Percentiles rank a stretch among this genome's conserved stretches.
These are phyloP conservation scores for Venturia aucupariae DNA, from an alignment of 2,329 filamentous ascomycete species.

Conservation along the genomic window DNA sequence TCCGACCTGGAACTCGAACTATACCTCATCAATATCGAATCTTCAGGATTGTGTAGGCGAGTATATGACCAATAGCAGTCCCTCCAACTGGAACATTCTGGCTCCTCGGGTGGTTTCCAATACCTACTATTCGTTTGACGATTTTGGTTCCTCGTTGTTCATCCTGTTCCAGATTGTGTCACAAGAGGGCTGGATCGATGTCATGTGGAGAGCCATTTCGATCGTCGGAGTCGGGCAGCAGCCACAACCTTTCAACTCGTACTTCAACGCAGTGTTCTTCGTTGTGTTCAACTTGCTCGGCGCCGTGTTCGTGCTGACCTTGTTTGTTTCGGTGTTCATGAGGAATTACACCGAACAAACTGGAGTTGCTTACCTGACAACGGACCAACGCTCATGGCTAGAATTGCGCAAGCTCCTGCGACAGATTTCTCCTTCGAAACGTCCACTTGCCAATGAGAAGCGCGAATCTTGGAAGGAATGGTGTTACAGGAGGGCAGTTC, in stretches of 20 bases:
- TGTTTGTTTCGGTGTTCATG: conserved; percentile 99
- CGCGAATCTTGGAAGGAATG: conserved; percentile 72
- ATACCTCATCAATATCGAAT: conserved; percentile 41
- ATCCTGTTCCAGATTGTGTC: conserved; percentile 98
- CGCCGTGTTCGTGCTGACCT: conserved; percentile 89
- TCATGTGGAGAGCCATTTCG: conserved; percentile 74
- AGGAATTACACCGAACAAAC: conserved; percentile 99
- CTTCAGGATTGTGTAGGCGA: conserved; percentile 77
- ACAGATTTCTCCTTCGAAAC: conserved; percentile 90
- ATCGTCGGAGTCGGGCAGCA: conserved; percentile 72
- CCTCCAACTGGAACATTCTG: conserved; percentile 76
- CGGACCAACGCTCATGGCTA: conserved; percentile 93
- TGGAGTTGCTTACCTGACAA: conserved; percentile 88
- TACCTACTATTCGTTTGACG: conserved; percentile 83
- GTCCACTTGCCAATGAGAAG: conserved; percentile 68
- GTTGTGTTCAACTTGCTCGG: conserved; percentile 92
- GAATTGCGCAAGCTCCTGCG: conserved; percentile 84
- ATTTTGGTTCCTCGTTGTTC: conserved; percentile 87
- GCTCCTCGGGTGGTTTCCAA: conserved; percentile 76
- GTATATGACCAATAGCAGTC: conserved; percentile 59
- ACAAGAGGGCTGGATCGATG: conserved; percentile 94
- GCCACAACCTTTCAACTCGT: conserved; percentile 56
- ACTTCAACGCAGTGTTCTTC: conserved; percentile 90
- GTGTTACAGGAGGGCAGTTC: conserved; percentile 90
- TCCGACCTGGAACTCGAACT: not conserved